Percentiles rank a stretch among this genome's conserved stretches.
These are phyloP conservation scores for Ramichloridium luteum DNA, from an alignment of 2,329 filamentous ascomycete species.

Conservation along the genomic window DNA sequence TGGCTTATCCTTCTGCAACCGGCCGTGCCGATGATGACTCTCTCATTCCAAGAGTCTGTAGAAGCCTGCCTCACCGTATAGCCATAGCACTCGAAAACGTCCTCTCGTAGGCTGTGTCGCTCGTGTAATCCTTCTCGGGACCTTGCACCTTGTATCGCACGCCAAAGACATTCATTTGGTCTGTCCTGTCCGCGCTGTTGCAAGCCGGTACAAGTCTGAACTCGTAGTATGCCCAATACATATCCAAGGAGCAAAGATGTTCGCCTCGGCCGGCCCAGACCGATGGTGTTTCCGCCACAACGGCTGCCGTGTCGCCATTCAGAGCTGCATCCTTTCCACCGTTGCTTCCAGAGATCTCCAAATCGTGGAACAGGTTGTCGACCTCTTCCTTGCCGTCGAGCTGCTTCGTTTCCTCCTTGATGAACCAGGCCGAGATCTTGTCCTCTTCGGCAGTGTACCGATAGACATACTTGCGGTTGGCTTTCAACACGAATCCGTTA, in stretches of 20 bases:
- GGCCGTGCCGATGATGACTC: no score
- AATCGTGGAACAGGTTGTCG: constrained; percentile 63
- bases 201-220: constrained; percentile 43
- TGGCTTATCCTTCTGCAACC: no score
- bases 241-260: constrained; percentile 60
- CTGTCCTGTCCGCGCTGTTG: constrained; percentile 15
- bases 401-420: constrained; percentile 49
- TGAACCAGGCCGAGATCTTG: constrained; percentile 61
- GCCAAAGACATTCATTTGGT: constrained; percentile 24
- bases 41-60: no score
- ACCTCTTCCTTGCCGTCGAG: constrained; percentile 31
- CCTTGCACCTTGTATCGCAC: constrained; percentile 27
- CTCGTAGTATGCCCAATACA: constrained; percentile 57
- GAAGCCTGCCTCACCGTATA: no score
- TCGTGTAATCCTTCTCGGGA: constrained; percentile 27
- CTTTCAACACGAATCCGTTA: constrained; percentile 39
- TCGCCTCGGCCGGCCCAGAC: constrained; percentile 52
- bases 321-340: no score
- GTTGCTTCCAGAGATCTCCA: constrained; percentile 46
- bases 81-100: no score
- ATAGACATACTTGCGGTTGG: constrained; percentile 59
- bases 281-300: no score
- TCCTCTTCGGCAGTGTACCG: constrained; percentile 54
- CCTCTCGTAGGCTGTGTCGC: constrained; percentile 26
- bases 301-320: no score